phyloP scores from a whole-genome alignment of 208 protist genomes.

The Trypanosoma scelopori region DNA sequence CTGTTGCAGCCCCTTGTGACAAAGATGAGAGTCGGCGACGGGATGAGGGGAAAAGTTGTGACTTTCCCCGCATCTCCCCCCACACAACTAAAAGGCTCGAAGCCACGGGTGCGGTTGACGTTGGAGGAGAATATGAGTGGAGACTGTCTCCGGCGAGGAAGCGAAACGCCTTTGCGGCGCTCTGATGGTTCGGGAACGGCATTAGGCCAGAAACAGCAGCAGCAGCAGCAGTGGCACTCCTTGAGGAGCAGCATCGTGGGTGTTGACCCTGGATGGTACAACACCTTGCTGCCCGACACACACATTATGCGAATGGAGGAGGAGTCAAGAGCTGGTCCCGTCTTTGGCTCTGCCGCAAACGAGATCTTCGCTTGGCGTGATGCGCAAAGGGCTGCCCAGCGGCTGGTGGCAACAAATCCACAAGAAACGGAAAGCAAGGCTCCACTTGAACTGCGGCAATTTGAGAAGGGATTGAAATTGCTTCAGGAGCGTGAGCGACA shows the following conservation, averaged over 20 bases:
- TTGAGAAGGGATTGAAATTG: constrained; percentile 14
- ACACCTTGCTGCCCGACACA: constrained; percentile 21
- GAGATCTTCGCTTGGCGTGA: constrained; percentile 24
- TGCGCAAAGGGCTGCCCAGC: neutral
- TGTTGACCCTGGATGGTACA: constrained; percentile 6
- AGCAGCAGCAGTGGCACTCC: neutral
- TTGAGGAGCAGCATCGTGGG: neutral
- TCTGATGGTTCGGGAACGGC: neutral
- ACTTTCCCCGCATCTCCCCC: too few relatives aligned
- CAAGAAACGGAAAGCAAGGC: neutral
- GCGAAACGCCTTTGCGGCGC: too few relatives aligned
- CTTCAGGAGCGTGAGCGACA: constrained; percentile 19
- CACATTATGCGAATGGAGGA: constrained; percentile 8
- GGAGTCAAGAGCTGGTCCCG: neutral
- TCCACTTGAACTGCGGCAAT: constrained; percentile 9
- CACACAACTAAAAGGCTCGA: too few relatives aligned
- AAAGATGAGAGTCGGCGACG: too few relatives aligned
- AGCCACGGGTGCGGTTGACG: too few relatives aligned
- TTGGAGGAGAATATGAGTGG: too few relatives aligned
- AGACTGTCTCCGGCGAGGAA: too few relatives aligned
- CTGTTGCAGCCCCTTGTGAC: neutral
- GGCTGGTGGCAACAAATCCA: neutral
- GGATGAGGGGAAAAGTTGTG: too few relatives aligned
- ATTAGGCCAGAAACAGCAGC: neutral
- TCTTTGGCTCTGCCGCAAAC: neutral